Percentiles rank a stretch among this genome's conserved stretches.
These are phyloP conservation scores for Senna siamea DNA, from an alignment of 306 rosid species.

Conservation along the genomic window DNA sequence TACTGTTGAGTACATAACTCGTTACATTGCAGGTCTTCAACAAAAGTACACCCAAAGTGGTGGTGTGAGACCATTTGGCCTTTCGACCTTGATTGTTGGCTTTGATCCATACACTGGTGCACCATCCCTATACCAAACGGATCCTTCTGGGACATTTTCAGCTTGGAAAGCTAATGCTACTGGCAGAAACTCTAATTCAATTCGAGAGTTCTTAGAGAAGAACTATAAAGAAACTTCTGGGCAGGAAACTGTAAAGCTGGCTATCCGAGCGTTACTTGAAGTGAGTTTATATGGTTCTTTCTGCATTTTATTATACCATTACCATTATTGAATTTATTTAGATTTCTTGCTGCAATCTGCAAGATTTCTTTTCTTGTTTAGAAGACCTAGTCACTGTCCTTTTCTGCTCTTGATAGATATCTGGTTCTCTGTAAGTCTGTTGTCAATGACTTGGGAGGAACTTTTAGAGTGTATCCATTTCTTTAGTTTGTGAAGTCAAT, in stretches of 20 bases:
- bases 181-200: slow-evolving; percentile 92
- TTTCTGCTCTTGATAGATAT: background rate
- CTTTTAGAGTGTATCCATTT: background rate
- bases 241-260: slow-evolving; percentile 37
- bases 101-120: slow-evolving; percentile 79
- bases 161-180: slow-evolving; percentile 99
- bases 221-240: slow-evolving; percentile 86
- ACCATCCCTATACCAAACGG: slow-evolving; percentile 89
- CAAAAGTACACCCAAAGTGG: slow-evolving; percentile 99
- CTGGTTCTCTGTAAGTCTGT: background rate
- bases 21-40: slow-evolving; percentile 96
- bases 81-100: slow-evolving; percentile 90
- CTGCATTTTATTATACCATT: background rate
- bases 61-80: slow-evolving; percentile 98
- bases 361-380: background rate
- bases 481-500: background rate
- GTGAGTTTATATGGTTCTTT: background rate
- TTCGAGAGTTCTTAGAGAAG: slow-evolving; percentile 92
- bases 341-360: background rate
- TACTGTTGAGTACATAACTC: slow-evolving; percentile 92
- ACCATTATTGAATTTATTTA: background rate
- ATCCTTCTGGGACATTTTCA: slow-evolving; percentile 96
- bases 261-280: slow-evolving; percentile 43
- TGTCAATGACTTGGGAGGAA: background rate
- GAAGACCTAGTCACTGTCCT: slow-evolving; percentile 1